Evolutionary conservation across 139 green algal species (phyloP).

Genomic region (Haematococcus lacustris): DNA sequence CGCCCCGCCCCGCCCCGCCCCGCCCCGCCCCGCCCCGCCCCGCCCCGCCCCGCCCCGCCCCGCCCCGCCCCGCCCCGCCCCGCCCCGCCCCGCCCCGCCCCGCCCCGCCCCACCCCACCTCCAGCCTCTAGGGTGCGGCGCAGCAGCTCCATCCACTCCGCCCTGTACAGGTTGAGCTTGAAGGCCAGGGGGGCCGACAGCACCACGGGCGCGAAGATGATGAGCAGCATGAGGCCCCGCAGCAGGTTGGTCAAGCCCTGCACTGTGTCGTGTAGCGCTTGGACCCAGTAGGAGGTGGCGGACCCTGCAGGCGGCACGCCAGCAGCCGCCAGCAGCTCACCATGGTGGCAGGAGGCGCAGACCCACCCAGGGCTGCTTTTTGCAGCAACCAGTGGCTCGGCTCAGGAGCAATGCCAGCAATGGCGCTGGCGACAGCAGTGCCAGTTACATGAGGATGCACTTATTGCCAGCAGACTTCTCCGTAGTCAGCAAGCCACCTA

Average conservation of each 20-base stretch:
- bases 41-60: too few species aligned
- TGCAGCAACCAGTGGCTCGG: not conserved
- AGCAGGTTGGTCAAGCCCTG: conserved; percentile 14
- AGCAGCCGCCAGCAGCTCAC: not conserved
- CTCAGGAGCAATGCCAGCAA: not conserved
- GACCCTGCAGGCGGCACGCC: not conserved
- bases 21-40: too few species aligned
- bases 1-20: too few species aligned
- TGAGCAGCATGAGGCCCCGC: conserved; percentile 42
- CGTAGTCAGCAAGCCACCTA: too few species aligned
- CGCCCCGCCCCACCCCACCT: not conserved
- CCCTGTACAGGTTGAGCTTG: conserved; percentile 17
- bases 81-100: not conserved
- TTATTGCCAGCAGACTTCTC: too few species aligned
- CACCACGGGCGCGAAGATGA: conserved; percentile 55
- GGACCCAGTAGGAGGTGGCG: not conserved
- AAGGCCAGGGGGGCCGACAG: conserved; percentile 44
- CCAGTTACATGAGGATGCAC: too few species aligned
- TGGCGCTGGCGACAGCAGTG: too few species aligned
- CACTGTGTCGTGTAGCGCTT: too few species aligned
- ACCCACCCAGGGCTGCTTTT: not conserved
- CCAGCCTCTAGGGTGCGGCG: conserved; percentile 30
- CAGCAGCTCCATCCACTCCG: conserved; percentile 44
- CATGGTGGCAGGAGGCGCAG: not conserved
- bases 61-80: too few species aligned